These are phyloP conservation scores for Thymus mandschuricus DNA, from an alignment of 257 asterid genomes.

Conservation along the genomic window DNA sequence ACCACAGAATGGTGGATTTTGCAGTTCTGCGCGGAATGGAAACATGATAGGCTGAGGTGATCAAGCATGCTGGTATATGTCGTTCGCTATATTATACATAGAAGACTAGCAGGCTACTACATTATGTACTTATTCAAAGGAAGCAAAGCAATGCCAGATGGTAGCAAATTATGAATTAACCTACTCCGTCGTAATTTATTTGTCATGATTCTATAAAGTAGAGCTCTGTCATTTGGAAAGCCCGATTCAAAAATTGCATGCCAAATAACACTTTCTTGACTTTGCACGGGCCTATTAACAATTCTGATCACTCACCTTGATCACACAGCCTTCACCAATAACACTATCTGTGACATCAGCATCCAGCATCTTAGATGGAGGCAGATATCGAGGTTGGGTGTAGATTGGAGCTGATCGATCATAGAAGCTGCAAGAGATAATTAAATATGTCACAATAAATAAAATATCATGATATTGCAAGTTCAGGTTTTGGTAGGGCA, in stretches of 20 bases:
- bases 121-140: slow-evolving; percentile 3
- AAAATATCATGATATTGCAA: slow-evolving; percentile 24
- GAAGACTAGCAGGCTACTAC: background rate
- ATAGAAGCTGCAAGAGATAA: slow-evolving; percentile 70
- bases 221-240: background rate
- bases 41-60: slow-evolving; percentile 12
- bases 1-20: slow-evolving; percentile 94
- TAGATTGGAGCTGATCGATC: slow-evolving; percentile 96
- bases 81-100: background rate
- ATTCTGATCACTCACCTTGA: slow-evolving; percentile 62
- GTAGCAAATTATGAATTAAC: background rate
- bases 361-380: slow-evolving; percentile 98
- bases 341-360: slow-evolving; percentile 97
- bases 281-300: slow-evolving; percentile 10
- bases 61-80: background rate
- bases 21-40: slow-evolving; percentile 64
- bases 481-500: slow-evolving; percentile 9
- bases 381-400: slow-evolving; percentile 94
- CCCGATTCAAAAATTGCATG: background rate
- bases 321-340: slow-evolving; percentile 96
- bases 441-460: background rate
- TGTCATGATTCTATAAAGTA: background rate
- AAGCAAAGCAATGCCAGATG: slow-evolving; percentile 14
- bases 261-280: slow-evolving; percentile 1
- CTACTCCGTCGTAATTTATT: background rate